Conservation (phyloP, 2,329 filamentous ascomycete genomes). For the Cladosporium velox region DNA sequence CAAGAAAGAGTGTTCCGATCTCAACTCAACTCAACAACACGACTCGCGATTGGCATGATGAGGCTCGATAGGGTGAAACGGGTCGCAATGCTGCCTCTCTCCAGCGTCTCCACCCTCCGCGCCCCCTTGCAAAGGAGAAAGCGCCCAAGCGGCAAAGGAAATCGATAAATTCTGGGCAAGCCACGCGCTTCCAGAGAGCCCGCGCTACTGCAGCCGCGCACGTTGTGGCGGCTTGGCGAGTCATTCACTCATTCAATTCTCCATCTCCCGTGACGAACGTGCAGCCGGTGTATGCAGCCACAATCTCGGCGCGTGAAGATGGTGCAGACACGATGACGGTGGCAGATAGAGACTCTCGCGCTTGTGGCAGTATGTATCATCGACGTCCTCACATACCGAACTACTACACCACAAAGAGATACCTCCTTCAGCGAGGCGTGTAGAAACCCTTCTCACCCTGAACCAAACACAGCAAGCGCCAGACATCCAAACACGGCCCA, state of each 20-base stretch:
- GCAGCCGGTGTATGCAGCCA: background rate
- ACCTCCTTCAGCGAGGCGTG: background rate
- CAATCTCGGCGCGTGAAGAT: conserved; percentile 6
- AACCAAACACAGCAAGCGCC: background rate
- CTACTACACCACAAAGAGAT: background rate
- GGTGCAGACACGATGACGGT: background rate
- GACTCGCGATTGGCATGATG: conserved; percentile 3
- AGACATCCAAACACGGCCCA: background rate
- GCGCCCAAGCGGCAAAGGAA: too few relatives aligned
- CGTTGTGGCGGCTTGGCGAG: background rate
- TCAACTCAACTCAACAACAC: background rate
- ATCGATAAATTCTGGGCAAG: conserved; percentile 9
- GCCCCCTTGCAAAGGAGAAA: background rate
- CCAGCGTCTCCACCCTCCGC: conserved; percentile 2
- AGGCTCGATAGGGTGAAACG: background rate
- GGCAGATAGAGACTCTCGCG: background rate
- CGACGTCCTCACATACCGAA: background rate
- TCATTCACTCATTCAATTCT: background rate
- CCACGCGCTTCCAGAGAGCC: conserved; percentile 1
- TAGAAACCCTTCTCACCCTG: background rate
- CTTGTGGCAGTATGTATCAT: background rate
- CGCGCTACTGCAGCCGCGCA: background rate
- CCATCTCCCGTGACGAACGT: conserved; percentile 5
- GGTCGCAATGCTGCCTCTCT: background rate
- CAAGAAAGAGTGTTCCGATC: background rate